These are phyloP conservation scores for Corchorus olitorius DNA, from an alignment of 345 rosid species.

Conservation along the genomic window DNA sequence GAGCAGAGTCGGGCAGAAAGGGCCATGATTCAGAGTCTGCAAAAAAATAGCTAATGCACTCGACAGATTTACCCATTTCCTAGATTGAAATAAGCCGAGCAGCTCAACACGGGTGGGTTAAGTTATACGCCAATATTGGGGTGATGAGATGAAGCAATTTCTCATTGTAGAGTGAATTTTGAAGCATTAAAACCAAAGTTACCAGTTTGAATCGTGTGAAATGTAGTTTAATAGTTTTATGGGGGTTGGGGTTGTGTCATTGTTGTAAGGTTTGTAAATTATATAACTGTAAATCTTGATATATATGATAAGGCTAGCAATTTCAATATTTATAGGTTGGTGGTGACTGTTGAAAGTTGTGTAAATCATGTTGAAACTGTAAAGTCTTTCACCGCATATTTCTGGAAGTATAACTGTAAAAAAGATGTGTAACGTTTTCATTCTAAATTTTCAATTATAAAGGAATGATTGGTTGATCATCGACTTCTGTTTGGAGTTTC, in stretches of 20 bases:
- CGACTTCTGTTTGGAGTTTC: too few relatives aligned
- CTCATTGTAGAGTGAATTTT: background rate
- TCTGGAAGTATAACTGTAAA: background rate
- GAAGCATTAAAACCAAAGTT: background rate
- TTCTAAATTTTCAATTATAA: background rate
- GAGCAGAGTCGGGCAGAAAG: conserved; percentile 42
- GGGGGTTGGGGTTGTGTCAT: background rate
- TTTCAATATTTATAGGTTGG: background rate
- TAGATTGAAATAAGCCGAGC: background rate
- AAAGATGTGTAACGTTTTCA: background rate
- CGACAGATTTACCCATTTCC: background rate
- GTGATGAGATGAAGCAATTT: background rate
- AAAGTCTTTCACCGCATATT: background rate
- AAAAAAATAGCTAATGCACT: background rate
- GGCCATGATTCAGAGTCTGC: conserved; percentile 6
- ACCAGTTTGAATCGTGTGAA: background rate
- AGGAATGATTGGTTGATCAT: too few relatives aligned
- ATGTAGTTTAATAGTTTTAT: background rate
- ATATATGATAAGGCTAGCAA: too few relatives aligned
- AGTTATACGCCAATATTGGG: background rate
- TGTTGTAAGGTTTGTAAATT: background rate
- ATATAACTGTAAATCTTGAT: background rate
- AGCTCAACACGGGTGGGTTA: background rate
- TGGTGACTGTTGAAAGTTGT: background rate
- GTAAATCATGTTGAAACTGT: background rate